Evolutionary conservation across 305 asterid species (phyloP), one percentile per base, ranked within the genome.

Genomic region (Plantago lanceolata): DNA sequence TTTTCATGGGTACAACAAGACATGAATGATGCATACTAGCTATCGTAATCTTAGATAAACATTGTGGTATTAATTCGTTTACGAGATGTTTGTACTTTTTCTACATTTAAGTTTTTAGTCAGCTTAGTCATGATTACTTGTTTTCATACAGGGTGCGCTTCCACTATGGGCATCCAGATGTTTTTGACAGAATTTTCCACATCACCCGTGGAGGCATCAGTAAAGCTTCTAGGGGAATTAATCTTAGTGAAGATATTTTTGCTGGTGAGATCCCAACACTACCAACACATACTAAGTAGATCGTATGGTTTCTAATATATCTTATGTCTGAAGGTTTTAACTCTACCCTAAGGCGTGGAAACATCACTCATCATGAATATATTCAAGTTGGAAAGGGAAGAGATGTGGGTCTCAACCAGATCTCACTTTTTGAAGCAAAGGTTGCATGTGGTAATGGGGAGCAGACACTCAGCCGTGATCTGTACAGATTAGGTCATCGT

Each of bases 161-260:
- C 74, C 96, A 89, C 71, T 89, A 89, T 57, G 96, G 96, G 40
- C 96, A 89, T 82, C 95, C 95, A 26, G 96, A 89, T 83, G 88
- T 89, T 67, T 89, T 89, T 57, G 95, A 89, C 67, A 81, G 96
- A 74, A 59, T 89, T 56, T 89, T 89, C 71, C 96, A 89, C 80
- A 88, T 89, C 64, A 86, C 95, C 13, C 82, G 95, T 65, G 94
- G 93, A 57, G 95, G 96, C 24, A 85, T 89, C 56, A 84, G 96
- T 74, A 86, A 89, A 77, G 96, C 96, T 62, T 89, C 96, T 59
- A 89, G 82, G 80, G 72, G 85, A 50, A 86, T 89, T 72, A 89
- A 89, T 71, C 70, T 89, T 69, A 86, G 95, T 63, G 96, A 89
- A 73, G 96, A 86, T 73, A 89, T 89, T 68, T 89, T 89, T 83